Conservation (phyloP, 1,284 basidiomycete genomes). For the Ceratobasidium sp. region DNA sequence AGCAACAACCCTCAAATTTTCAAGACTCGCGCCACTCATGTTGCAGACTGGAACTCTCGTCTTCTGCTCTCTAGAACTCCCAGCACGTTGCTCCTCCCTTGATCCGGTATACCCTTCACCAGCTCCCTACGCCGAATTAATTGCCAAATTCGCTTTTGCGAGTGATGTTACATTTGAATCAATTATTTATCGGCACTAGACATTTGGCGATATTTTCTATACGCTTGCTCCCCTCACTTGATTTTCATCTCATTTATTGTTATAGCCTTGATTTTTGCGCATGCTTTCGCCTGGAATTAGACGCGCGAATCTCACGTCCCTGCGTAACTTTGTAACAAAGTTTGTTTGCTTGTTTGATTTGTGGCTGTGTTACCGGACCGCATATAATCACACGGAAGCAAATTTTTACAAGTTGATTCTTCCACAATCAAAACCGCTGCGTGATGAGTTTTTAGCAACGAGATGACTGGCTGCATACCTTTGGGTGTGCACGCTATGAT, state of each 20-base stretch:
- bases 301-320: too few relatives aligned
- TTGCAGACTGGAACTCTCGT: conserved; percentile 18
- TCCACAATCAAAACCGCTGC: conserved; percentile 43
- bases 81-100: conserved; percentile 11
- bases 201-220: conserved; percentile 4
- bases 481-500: conserved; percentile 31
- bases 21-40: conserved; percentile 8
- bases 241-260: conserved; percentile 28
- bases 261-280: conserved; percentile 15
- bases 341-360: too few relatives aligned
- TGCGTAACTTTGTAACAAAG: too few relatives aligned
- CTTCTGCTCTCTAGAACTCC: conserved; percentile 1
- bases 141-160: background rate
- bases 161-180: conserved; percentile 11
- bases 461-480: conserved; percentile 35
- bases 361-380: conserved; percentile 11
- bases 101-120: conserved; percentile 30
- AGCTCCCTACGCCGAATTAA: conserved; percentile 28
- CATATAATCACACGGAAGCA: conserved; percentile 23
- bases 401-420: conserved; percentile 38
- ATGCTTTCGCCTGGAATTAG: too few relatives aligned
- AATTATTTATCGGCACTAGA: conserved; percentile 14
- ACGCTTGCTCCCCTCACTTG: background rate
- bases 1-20: background rate
- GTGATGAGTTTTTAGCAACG: conserved; percentile 40